phyloP scores from a whole-genome alignment of 2,329 filamentous ascomycete genomes.

The Hymenoscyphus occultus region DNA sequence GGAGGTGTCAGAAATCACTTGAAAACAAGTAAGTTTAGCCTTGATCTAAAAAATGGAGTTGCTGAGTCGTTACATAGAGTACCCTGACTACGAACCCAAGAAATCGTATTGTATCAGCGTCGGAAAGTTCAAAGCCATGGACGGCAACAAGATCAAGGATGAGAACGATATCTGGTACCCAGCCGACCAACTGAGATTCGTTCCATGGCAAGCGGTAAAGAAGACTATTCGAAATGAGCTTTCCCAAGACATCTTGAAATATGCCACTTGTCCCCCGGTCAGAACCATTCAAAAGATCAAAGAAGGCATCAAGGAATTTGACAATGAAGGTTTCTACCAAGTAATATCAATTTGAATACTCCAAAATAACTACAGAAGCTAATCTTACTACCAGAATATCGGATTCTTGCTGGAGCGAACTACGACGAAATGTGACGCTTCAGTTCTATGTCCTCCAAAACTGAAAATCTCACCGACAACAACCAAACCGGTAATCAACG shows the following conservation, averaged over 20 bases:
- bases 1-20: too few species aligned
- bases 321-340: too few species aligned
- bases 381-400: neutral
- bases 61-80: too few species aligned
- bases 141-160: too few species aligned
- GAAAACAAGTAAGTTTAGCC: too few species aligned
- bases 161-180: neutral
- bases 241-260: neutral
- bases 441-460: neutral
- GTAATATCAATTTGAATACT: too few species aligned
- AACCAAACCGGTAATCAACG: neutral
- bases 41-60: too few species aligned
- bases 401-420: neutral
- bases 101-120: too few species aligned
- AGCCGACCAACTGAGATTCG: neutral
- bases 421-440: neutral
- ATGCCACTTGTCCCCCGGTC: too few species aligned
- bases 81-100: too few species aligned
- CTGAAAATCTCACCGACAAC: neutral
- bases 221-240: neutral
- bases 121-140: neutral
- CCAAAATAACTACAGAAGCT: neutral
- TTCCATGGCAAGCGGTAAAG: neutral
- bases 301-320: too few species aligned
- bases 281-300: too few species aligned